Percentiles rank a stretch among this genome's conserved stretches.
Evolutionary conservation across 2,329 filamentous ascomycete genomes (phyloP).

Genomic region (Fusarium goolgardi): DNA sequence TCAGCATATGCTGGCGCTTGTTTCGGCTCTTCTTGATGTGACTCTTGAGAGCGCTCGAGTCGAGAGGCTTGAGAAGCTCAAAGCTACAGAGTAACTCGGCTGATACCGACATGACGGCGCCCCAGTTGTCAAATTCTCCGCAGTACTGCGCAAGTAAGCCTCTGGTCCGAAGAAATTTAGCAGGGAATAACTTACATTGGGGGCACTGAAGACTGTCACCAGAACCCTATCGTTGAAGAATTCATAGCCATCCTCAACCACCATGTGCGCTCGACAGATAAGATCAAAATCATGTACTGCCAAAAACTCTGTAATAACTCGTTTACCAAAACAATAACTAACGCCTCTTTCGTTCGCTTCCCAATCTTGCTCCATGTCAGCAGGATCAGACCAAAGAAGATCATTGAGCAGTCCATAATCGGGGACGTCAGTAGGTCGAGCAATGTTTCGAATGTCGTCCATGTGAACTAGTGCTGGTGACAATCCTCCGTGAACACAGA

Average conservation of each 20-base stretch:
- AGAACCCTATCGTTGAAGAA: slow-evolving; percentile 96
- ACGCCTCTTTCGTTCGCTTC: slow-evolving; percentile 97
- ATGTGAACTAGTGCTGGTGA: slow-evolving; percentile 94
- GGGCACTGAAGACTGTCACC: slow-evolving; percentile 97
- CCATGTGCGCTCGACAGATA: slow-evolving; percentile 98
- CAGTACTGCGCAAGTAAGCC: slow-evolving; percentile 77
- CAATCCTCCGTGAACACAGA: slow-evolving; percentile 98
- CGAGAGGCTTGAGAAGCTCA: slow-evolving; percentile 93
- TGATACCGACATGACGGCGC: slow-evolving; percentile 98
- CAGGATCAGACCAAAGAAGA: slow-evolving; percentile 95
- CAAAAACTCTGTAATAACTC: slow-evolving; percentile 96
- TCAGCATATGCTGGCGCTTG: slow-evolving; percentile 93
- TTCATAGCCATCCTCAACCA: slow-evolving; percentile 98
- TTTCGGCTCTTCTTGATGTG: slow-evolving; percentile 99
- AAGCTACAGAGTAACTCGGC: slow-evolving; percentile 95
- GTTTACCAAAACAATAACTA: slow-evolving; percentile 98
- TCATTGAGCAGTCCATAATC: slow-evolving; percentile 97
- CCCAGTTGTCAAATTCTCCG: slow-evolving; percentile 99
- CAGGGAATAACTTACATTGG: slow-evolving; percentile 77
- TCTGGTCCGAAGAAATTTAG: not conserved
- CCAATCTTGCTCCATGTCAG: slow-evolving; percentile 98
- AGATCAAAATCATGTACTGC: slow-evolving; percentile 96
- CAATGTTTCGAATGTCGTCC: slow-evolving; percentile 98
- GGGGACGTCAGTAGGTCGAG: slow-evolving; percentile 93
- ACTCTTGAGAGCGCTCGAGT: slow-evolving; percentile 95